Percentiles rank a stretch among this genome's conserved stretches.
These are phyloP conservation scores for Tulasnella sp. DNA, from an alignment of 768 basidiomycete genomes.

Conservation along the genomic window DNA sequence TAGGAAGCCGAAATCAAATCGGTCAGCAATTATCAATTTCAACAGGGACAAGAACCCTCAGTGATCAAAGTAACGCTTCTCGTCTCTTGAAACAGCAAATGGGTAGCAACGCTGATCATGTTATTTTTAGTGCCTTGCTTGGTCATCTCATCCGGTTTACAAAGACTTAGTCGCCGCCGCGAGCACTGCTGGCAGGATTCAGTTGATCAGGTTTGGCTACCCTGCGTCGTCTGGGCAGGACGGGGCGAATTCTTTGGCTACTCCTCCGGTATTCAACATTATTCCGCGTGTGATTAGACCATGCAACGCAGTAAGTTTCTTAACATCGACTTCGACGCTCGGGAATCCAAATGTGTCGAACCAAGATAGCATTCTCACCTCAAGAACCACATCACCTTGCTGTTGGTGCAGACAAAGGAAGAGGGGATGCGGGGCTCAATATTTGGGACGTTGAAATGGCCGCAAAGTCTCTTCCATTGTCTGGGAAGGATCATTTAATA, in stretches of 20 bases:
- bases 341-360: slow-evolving; percentile 3
- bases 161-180: slow-evolving; percentile 32
- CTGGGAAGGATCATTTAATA: not conserved
- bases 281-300: not conserved
- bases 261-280: slow-evolving; percentile 18
- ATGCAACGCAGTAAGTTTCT: slow-evolving; percentile 3
- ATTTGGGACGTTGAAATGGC: slow-evolving; percentile 33
- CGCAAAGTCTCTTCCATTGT: slow-evolving; percentile 14
- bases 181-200: slow-evolving; percentile 29
- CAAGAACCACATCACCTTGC: slow-evolving; percentile 33
- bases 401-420: slow-evolving; percentile 30
- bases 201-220: slow-evolving; percentile 27
- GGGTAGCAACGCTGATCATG: not conserved
- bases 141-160: slow-evolving; percentile 32
- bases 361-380: slow-evolving; percentile 32
- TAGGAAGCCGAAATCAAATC: slow-evolving; percentile 11
- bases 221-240: not conserved
- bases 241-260: slow-evolving; percentile 9
- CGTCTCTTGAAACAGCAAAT: not conserved
- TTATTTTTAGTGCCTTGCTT: slow-evolving; percentile 32
- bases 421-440: slow-evolving; percentile 31
- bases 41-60: slow-evolving; percentile 1
- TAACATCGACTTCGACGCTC: not conserved
- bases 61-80: slow-evolving; percentile 1
- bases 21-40: slow-evolving; percentile 15